A percentile compares a stretch with the other conserved stretches of the same genome.
These are phyloP conservation scores for Metschnikowia arizonensis DNA, from an alignment of 805 yeast genomes.

Conservation along the genomic window DNA sequence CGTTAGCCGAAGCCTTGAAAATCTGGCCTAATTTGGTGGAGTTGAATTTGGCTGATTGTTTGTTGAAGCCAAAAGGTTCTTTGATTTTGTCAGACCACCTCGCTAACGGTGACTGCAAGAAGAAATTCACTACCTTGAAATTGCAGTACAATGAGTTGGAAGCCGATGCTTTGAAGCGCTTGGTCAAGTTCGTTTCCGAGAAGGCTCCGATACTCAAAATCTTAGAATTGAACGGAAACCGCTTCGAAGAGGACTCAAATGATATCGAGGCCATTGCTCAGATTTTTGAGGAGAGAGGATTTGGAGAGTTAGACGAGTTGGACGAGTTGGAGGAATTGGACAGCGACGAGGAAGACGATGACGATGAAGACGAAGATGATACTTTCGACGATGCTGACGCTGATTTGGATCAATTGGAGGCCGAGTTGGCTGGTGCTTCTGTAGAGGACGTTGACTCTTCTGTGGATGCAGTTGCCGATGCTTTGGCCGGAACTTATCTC, in stretches of 20 bases:
- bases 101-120: slow-evolving; percentile 27
- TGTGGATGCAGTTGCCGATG: slow-evolving; percentile 56
- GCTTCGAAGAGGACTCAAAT: slow-evolving; percentile 84
- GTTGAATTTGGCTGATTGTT: slow-evolving; percentile 83
- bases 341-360: slow-evolving; percentile 63
- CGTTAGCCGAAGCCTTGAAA: slow-evolving; percentile 39
- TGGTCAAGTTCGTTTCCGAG: slow-evolving; percentile 49
- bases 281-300: slow-evolving; percentile 66
- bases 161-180: slow-evolving; percentile 53
- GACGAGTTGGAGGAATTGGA: slow-evolving; percentile 90
- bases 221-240: slow-evolving; percentile 90
- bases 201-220: slow-evolving; percentile 57
- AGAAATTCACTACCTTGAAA: slow-evolving; percentile 54
- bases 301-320: slow-evolving; percentile 84
- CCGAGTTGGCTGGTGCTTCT: slow-evolving; percentile 42
- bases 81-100: slow-evolving; percentile 49
- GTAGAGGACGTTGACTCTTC: slow-evolving; percentile 33
- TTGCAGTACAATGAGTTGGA: slow-evolving; percentile 89
- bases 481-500: slow-evolving; percentile 54
- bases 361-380: slow-evolving; percentile 49
- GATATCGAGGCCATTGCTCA: slow-evolving; percentile 56
- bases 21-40: slow-evolving; percentile 68
- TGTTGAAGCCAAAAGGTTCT: slow-evolving; percentile 78
- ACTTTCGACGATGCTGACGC: slow-evolving; percentile 46
- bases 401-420: slow-evolving; percentile 50